phyloP scores from a whole-genome alignment of 73 alveolate species.

The Tetrahymena malaccensis region DNA sequence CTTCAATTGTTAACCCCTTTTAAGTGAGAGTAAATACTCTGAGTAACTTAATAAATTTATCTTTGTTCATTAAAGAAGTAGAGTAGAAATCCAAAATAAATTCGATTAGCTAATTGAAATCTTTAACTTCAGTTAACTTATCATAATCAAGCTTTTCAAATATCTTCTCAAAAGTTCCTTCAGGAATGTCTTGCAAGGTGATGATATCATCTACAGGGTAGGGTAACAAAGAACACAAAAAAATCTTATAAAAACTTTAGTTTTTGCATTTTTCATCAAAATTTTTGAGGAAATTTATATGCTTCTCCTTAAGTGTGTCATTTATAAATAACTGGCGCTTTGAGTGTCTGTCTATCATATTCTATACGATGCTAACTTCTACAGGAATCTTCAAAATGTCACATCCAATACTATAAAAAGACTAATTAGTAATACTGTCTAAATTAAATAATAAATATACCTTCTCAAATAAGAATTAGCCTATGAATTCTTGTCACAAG shows the following conservation, averaged over 20 bases:
- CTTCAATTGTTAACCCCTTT: slow-evolving; percentile 13
- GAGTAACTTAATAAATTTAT: slow-evolving; percentile 9
- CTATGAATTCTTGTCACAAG: slow-evolving; percentile 45
- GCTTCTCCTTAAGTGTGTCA: neutral
- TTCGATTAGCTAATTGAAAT: slow-evolving; percentile 5
- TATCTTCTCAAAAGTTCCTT: slow-evolving; percentile 8
- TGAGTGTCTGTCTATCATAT: neutral
- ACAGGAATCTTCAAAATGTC: neutral
- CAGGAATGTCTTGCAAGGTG: slow-evolving; percentile 1
- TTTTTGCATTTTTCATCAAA: neutral
- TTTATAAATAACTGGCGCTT: neutral
- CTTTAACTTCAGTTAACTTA: neutral
- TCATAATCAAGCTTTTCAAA: slow-evolving; percentile 9
- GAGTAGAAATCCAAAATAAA: slow-evolving; percentile 23
- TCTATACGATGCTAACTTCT: neutral
- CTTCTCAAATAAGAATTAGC: slow-evolving; percentile 50
- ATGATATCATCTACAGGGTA: slow-evolving; percentile 29
- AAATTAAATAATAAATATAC: neutral
- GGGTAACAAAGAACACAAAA: slow-evolving; percentile 12
- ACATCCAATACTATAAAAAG: neutral
- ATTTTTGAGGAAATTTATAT: neutral
- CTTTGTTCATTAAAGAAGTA: slow-evolving; percentile 2
- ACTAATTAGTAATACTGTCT: neutral
- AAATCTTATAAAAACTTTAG: slow-evolving; percentile 16
- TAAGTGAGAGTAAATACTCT: slow-evolving; percentile 3